phyloP scores from a whole-genome alignment of 2,329 filamentous ascomycete species.

The Trichoderma sp. region DNA sequence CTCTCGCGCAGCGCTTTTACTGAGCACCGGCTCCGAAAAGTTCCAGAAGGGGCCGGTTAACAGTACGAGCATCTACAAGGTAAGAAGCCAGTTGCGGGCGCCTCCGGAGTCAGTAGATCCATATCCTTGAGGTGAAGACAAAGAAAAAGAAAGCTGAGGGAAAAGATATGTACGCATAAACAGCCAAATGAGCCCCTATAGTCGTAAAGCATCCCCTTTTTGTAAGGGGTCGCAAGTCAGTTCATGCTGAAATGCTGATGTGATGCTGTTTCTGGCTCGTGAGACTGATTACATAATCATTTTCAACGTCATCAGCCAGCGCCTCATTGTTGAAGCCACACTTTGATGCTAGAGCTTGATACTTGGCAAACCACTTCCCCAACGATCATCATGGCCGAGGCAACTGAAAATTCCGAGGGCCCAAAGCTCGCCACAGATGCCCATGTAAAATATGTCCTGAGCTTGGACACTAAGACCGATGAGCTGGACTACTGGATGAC shows the following conservation, averaged over 20 bases:
- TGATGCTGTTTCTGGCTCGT: background rate
- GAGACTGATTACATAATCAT: background rate
- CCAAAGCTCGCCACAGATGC: slow-evolving; percentile 52
- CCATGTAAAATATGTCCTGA: slow-evolving; percentile 92
- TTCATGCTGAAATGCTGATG: background rate
- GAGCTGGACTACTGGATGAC: slow-evolving; percentile 98
- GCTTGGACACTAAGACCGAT: slow-evolving; percentile 86
- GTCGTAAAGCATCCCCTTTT: background rate
- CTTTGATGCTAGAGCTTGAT: background rate
- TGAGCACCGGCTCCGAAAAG: background rate
- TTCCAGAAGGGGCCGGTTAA: background rate
- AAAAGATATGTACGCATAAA: background rate
- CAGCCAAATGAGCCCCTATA: background rate
- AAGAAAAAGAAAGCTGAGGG: background rate
- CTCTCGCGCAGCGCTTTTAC: background rate
- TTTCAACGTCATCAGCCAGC: background rate
- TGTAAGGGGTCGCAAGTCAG: background rate
- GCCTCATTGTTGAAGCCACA: slow-evolving; percentile 1
- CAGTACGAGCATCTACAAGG: background rate
- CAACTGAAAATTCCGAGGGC: slow-evolving; percentile 36
- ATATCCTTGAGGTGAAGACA: too few species aligned
- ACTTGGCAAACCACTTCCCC: background rate
- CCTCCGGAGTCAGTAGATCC: background rate
- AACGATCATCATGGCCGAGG: slow-evolving; percentile 34
- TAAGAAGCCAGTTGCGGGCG: background rate